Conservation (phyloP, 2,329 filamentous ascomycete species). For the Lasiodiplodia gonubiensis region DNA sequence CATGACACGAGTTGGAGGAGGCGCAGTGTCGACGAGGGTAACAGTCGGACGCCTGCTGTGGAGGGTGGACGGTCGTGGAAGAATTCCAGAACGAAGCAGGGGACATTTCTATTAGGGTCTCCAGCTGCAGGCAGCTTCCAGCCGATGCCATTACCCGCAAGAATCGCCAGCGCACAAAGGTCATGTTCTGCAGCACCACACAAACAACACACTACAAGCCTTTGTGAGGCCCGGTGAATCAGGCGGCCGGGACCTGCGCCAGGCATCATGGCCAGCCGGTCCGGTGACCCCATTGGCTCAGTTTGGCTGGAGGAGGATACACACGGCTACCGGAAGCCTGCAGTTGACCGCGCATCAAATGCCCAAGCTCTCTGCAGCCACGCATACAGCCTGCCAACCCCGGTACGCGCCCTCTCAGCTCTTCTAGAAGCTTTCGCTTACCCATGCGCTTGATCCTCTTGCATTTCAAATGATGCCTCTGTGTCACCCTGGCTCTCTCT, state of each 20-base stretch:
- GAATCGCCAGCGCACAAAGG: constrained; percentile 40
- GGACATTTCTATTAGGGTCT: constrained; percentile 38
- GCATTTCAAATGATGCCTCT: not conserved
- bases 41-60: constrained; percentile 36
- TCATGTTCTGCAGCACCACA: constrained; percentile 38
- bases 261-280: not conserved
- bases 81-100: constrained; percentile 39
- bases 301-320: constrained; percentile 1
- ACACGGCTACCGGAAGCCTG: constrained; percentile 7
- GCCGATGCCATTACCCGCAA: constrained; percentile 4
- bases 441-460: not conserved
- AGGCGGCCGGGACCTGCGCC: constrained; percentile 15
- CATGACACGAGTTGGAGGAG: constrained; percentile 36
- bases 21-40: constrained; percentile 33
- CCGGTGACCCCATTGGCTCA: constrained; percentile 21
- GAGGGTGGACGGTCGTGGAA: constrained; percentile 30
- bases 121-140: constrained; percentile 16
- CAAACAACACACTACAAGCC: constrained; percentile 34
- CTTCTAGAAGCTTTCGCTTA: constrained; percentile 18
- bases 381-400: constrained; percentile 3
- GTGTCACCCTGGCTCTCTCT: too few relatives aligned
- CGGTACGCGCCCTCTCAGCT: not conserved
- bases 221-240: constrained; percentile 9
- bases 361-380: not conserved
- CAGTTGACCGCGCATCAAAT: constrained; percentile 3